phyloP scores from a whole-genome alignment of 441 rosid species.

The Pelargonium australe region DNA sequence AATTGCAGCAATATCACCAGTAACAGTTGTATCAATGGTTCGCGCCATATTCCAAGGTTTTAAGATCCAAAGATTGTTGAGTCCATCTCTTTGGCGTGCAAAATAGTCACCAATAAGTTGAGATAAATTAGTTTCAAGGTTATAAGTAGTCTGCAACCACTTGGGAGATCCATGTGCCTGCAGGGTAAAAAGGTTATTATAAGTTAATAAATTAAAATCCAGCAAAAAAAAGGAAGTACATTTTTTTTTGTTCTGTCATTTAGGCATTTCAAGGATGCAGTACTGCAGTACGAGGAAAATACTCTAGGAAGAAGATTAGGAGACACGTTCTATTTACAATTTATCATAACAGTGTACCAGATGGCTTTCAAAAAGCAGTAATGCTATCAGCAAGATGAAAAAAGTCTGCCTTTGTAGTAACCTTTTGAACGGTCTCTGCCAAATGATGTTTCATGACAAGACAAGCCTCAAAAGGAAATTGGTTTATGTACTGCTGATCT shows the following conservation, averaged over 20 bases:
- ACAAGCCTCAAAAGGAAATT: conserved; percentile 92
- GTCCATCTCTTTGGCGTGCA: conserved; percentile 50
- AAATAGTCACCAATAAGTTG: conserved; percentile 76
- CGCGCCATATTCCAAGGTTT: conserved; percentile 99
- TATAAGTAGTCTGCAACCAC: conserved; percentile 88
- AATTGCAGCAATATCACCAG: conserved; percentile 62
- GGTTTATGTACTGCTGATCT: conserved; percentile 65
- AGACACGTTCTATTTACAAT: too few relatives aligned
- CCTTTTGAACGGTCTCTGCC: conserved; percentile 86
- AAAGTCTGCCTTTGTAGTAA: conserved; percentile 22
- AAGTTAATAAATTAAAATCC: conserved; percentile 16
- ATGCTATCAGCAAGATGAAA: conserved; percentile 7
- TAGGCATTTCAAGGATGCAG: not conserved
- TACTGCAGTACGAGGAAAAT: not conserved
- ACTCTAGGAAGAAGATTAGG: not conserved
- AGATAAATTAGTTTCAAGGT: conserved; percentile 69
- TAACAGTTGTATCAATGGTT: conserved; percentile 83
- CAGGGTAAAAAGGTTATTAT: conserved; percentile 19
- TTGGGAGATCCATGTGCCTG: conserved; percentile 79
- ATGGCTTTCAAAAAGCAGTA: not conserved
- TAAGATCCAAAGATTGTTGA: conserved; percentile 77
- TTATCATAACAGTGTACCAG: too few relatives aligned
- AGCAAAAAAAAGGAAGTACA: not conserved
- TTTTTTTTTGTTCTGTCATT: not conserved
- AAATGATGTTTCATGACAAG: conserved; percentile 98